A percentile compares a stretch with the other conserved stretches of the same genome.
Evolutionary conservation across 345 rosid species (phyloP).

Genomic region (Syzygium aqueum): DNA sequence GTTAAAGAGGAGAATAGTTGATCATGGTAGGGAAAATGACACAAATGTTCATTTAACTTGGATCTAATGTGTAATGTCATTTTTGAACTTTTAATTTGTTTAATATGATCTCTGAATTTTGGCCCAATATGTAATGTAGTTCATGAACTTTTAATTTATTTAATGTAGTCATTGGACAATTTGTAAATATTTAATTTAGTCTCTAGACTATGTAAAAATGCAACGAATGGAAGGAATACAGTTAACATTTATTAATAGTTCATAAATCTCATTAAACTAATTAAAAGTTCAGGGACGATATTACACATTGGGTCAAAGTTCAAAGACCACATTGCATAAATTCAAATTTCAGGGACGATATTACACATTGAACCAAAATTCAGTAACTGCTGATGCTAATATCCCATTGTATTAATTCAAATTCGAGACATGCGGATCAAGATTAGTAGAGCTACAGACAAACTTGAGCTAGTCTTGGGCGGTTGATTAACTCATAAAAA

Average conservation of each 20-base stretch:
- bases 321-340: accelerated
- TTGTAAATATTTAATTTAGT: too few relatives aligned
- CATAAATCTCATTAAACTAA: neutral
- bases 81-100: too few relatives aligned
- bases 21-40: neutral
- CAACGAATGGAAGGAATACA: neutral
- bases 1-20: neutral
- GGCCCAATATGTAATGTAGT: too few relatives aligned
- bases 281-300: too few relatives aligned
- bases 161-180: neutral
- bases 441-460: neutral
- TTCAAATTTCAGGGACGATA: neutral
- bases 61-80: neutral
- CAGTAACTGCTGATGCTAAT: neutral
- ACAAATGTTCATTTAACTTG: neutral
- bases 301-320: too few relatives aligned
- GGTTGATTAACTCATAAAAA: neutral
- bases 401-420: neutral
- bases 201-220: neutral
- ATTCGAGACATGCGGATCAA: neutral
- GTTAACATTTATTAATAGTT: neutral
- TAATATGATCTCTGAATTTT: too few relatives aligned
- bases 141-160: neutral
- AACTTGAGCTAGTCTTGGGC: neutral
- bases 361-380: neutral